Evolutionary conservation across 1,284 basidiomycete genomes (phyloP).

Genomic region (Peniophora sp.): DNA sequence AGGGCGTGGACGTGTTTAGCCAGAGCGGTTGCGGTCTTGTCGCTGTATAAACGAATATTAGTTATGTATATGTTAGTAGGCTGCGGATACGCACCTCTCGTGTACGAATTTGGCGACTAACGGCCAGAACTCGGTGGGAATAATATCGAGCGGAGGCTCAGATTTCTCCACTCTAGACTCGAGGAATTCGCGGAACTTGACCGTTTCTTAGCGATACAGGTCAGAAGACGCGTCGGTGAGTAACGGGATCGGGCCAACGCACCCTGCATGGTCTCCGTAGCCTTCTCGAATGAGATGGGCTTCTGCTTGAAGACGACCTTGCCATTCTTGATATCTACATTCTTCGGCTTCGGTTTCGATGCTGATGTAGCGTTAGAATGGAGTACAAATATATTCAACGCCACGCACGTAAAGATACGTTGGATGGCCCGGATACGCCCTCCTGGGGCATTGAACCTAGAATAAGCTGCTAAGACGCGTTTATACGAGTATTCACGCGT

Average conservation of each 20-base stretch:
- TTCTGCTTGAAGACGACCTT: slow-evolving; percentile 79
- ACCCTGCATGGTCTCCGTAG: slow-evolving; percentile 80
- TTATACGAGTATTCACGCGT: no score
- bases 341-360: slow-evolving; percentile 25
- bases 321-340: slow-evolving; percentile 66
- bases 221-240: background rate
- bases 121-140: slow-evolving; percentile 64
- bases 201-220: slow-evolving; percentile 43
- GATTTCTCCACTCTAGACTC: slow-evolving; percentile 38
- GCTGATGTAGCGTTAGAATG: slow-evolving; percentile 18
- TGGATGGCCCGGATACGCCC: no score
- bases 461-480: no score
- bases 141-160: slow-evolving; percentile 37
- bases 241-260: slow-evolving; percentile 13
- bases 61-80: background rate
- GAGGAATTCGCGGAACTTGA: slow-evolving; percentile 65
- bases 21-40: slow-evolving; percentile 54
- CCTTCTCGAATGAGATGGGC: slow-evolving; percentile 62
- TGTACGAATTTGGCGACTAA: slow-evolving; percentile 75
- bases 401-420: no score
- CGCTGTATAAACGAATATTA: slow-evolving; percentile 32
- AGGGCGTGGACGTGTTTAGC: slow-evolving; percentile 59
- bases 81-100: slow-evolving; percentile 52
- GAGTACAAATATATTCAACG: background rate
- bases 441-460: no score